Evolutionary conservation across 345 rosid genomes (phyloP).

Genomic region (Schrenkiella parvula): DNA sequence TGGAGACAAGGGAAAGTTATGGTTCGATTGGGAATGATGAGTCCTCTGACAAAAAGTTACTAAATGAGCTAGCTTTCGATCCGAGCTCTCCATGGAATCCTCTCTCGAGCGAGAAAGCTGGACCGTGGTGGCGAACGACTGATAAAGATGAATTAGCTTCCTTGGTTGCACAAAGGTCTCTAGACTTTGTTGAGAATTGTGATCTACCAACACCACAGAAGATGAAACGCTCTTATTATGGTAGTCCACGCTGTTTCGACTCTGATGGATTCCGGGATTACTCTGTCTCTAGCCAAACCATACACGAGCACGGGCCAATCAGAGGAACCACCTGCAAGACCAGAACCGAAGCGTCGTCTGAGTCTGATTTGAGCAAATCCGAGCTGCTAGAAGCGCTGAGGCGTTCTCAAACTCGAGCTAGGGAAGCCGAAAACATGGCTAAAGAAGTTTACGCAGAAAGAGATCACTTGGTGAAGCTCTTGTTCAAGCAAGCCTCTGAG

Average conservation of each 20-base stretch:
- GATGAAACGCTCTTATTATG: slow-evolving; percentile 39
- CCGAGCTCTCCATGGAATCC: slow-evolving; percentile 59
- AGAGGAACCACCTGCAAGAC: slow-evolving; percentile 25
- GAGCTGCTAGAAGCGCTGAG: slow-evolving; percentile 83
- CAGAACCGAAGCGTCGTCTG: slow-evolving; percentile 33
- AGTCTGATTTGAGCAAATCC: slow-evolving; percentile 56
- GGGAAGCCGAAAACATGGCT: slow-evolving; percentile 95
- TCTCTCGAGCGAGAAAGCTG: slow-evolving; percentile 47
- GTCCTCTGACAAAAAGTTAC: slow-evolving; percentile 28
- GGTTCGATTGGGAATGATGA: slow-evolving; percentile 35
- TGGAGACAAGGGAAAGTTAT: slow-evolving; percentile 38
- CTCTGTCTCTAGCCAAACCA: slow-evolving; percentile 30
- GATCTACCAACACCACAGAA: slow-evolving; percentile 87
- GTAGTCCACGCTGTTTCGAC: slow-evolving; percentile 31
- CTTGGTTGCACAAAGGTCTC: slow-evolving; percentile 80
- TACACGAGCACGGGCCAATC: slow-evolving; percentile 16
- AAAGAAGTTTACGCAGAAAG: slow-evolving; percentile 73
- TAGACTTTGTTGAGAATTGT: slow-evolving; percentile 66
- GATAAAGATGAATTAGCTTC: slow-evolving; percentile 81
- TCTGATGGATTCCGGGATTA: slow-evolving; percentile 33
- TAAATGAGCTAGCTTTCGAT: slow-evolving; percentile 38
- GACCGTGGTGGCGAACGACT: slow-evolving; percentile 85
- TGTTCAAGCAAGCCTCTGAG: slow-evolving; percentile 91
- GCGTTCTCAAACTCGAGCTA: slow-evolving; percentile 94
- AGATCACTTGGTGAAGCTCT: slow-evolving; percentile 70